Conservation (phyloP, 208 protist species). For the Trypanosoma cruzi region DNA sequence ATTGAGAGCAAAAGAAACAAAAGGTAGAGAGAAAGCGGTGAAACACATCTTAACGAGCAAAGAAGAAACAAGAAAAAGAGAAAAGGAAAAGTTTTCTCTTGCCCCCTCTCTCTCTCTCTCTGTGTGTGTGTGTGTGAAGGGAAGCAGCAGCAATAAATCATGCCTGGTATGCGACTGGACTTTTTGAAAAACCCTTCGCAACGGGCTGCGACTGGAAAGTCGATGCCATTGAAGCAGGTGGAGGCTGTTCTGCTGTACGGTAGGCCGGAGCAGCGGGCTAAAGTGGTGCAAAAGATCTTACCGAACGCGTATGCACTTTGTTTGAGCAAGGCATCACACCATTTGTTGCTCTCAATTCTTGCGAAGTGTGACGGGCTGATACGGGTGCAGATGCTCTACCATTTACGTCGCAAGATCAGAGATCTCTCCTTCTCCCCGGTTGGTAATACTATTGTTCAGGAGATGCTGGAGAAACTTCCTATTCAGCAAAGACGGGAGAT, state of each 20-base stretch:
- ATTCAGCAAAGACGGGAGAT: conserved; percentile 78
- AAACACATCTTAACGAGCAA: neutral
- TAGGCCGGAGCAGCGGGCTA: conserved; percentile 75
- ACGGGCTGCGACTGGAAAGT: conserved; percentile 75
- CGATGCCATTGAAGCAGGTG: conserved; percentile 84
- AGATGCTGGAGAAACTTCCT: conserved; percentile 79
- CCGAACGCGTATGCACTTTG: conserved; percentile 70
- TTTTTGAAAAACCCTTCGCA: conserved; percentile 91
- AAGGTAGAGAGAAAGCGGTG: neutral
- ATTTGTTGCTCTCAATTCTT: conserved; percentile 76
- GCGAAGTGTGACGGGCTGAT: conserved; percentile 77
- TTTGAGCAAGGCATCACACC: conserved; percentile 76
- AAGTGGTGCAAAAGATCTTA: conserved; percentile 83
- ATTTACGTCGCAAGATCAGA: conserved; percentile 74
- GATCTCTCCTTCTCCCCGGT: conserved; percentile 72
- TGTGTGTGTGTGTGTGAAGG: neutral
- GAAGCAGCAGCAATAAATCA: conserved; percentile 12
- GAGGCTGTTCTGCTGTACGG: conserved; percentile 89
- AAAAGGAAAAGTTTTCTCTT: too few species aligned
- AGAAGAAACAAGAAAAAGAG: too few species aligned
- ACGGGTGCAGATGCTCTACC: conserved; percentile 82
- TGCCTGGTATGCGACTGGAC: conserved; percentile 79
- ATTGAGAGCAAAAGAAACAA: neutral
- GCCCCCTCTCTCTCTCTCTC: too few species aligned
- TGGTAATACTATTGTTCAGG: conserved; percentile 83